These are phyloP conservation scores for Rhododendron simsii DNA, from an alignment of 148 eudicot genomes.

Conservation along the genomic window DNA sequence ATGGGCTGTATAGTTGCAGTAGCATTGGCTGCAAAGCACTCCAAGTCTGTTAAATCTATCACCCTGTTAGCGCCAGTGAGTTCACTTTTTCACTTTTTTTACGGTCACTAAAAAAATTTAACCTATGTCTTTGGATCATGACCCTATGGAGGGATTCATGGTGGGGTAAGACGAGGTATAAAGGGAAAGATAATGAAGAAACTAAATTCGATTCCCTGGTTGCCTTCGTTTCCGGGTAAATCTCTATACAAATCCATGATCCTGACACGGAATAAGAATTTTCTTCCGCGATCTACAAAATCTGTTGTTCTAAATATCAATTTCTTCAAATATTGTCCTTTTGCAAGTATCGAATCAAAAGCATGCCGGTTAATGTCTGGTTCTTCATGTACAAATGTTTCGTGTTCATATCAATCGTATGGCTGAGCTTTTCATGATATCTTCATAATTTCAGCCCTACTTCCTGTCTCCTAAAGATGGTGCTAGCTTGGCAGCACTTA, in stretches of 20 bases:
- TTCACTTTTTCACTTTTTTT: background rate
- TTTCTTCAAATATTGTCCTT: no score
- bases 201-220: background rate
- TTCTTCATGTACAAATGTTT: no score
- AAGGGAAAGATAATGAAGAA: no score
- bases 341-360: no score
- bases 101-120: background rate
- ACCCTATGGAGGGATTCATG: background rate
- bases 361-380: no score
- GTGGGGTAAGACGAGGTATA: no score
- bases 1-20: conserved; percentile 77
- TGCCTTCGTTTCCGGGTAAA: background rate
- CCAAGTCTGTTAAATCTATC: conserved; percentile 44
- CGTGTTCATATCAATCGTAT: no score
- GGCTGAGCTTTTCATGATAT: background rate
- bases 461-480: conserved; percentile 32
- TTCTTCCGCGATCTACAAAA: no score
- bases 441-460: conserved; percentile 49
- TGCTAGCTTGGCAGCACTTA: conserved; percentile 41
- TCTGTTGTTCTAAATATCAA: no score
- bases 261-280: background rate
- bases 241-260: background rate
- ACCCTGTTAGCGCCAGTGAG: conserved; percentile 73
- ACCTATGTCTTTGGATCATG: no score
- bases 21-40: conserved; percentile 64